Percentiles rank a stretch among this genome's conserved stretches.
Conservation (phyloP, 352 stramenopile genomes). For the Globisporangium parvum region DNA sequence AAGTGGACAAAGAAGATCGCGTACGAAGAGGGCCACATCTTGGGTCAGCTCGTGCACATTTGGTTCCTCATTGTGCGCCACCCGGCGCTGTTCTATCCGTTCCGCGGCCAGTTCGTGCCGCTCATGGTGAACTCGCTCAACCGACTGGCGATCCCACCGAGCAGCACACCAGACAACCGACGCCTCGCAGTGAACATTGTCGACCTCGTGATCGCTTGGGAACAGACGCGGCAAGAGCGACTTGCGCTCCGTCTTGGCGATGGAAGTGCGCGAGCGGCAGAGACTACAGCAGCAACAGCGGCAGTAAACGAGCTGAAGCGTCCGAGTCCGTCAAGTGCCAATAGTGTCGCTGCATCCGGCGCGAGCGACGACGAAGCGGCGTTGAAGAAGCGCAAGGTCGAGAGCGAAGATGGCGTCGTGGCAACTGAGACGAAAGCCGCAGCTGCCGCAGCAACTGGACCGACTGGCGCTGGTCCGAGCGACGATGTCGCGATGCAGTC, state of each 20-base stretch:
- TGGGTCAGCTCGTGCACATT: constrained; percentile 96
- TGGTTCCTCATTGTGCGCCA: constrained; percentile 96
- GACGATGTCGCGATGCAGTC: constrained; percentile 9
- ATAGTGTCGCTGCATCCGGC: background rate
- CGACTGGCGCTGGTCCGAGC: background rate
- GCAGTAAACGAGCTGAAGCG: constrained; percentile 16
- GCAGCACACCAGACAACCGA: constrained; percentile 90
- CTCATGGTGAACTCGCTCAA: constrained; percentile 97
- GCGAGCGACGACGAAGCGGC: constrained; percentile 8
- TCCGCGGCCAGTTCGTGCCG: constrained; percentile 91
- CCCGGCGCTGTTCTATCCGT: constrained; percentile 89
- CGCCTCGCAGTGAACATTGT: constrained; percentile 92
- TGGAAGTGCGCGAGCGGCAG: background rate
- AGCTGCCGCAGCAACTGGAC: background rate
- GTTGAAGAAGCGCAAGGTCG: constrained; percentile 45
- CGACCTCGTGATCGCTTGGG: constrained; percentile 95
- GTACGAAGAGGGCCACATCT: constrained; percentile 95
- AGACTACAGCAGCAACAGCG: background rate
- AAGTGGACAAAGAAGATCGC: constrained; percentile 98
- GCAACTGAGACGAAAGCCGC: background rate
- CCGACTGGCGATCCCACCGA: constrained; percentile 92
- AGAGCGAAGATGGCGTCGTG: constrained; percentile 15
- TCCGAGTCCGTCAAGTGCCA: background rate
- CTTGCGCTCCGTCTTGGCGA: constrained; percentile 20
- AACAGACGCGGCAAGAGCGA: constrained; percentile 80